phyloP scores from a whole-genome alignment of 257 asterid genomes.

The Penstemon davidsonii region DNA sequence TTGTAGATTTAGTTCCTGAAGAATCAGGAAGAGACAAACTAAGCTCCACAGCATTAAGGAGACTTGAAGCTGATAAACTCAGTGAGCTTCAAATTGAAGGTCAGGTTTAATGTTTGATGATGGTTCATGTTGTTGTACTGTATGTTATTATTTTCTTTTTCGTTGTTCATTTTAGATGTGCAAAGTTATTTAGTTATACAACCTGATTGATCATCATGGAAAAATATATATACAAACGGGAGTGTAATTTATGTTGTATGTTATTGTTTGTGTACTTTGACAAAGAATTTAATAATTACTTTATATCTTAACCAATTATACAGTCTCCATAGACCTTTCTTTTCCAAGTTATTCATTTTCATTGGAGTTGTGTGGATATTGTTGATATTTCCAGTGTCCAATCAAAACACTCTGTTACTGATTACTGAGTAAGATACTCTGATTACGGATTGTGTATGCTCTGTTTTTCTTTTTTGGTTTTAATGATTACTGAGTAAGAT shows the following conservation, averaged over 20 bases:
- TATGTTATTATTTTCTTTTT: neutral
- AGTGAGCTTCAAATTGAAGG: constrained; percentile 37
- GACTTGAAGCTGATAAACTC: constrained; percentile 66
- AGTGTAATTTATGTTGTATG: constrained; percentile 4
- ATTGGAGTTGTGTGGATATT: too few relatives aligned
- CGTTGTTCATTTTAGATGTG: constrained; percentile 14
- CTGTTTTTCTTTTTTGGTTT: too few relatives aligned
- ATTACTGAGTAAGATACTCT: too few relatives aligned
- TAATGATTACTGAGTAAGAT: too few relatives aligned
- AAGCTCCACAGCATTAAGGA: constrained; percentile 77
- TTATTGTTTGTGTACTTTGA: neutral
- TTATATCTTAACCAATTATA: too few relatives aligned
- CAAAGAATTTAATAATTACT: neutral
- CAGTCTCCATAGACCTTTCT: too few relatives aligned
- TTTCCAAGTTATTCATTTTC: too few relatives aligned
- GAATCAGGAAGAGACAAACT: constrained; percentile 67
- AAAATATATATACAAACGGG: neutral
- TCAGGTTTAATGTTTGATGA: constrained; percentile 26
- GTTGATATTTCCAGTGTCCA: too few relatives aligned
- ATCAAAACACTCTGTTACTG: too few relatives aligned
- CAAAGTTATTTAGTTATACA: constrained; percentile 12
- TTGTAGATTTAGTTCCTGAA: constrained; percentile 72
- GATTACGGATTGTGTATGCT: too few relatives aligned
- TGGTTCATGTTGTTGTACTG: neutral
- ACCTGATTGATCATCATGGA: constrained; percentile 6